Conservation (phyloP, 495 filamentous ascomycete genomes). For the Acidomyces sp. region DNA sequence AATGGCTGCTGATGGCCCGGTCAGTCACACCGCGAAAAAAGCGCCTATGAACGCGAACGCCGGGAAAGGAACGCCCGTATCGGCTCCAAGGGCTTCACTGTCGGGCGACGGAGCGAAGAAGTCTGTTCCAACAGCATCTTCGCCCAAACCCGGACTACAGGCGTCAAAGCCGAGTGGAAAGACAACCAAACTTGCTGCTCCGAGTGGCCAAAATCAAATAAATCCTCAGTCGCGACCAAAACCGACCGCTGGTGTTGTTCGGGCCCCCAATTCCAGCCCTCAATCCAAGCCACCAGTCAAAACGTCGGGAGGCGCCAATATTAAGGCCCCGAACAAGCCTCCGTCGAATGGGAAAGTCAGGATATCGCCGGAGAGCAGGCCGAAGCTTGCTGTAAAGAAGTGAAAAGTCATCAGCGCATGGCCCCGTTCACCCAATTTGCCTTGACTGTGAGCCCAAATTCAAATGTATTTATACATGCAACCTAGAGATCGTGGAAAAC, state of each 20-base stretch:
- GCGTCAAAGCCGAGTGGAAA: background rate
- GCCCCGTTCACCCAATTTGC: too few relatives aligned
- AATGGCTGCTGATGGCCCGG: conserved; percentile 15
- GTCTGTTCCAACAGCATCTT: conserved; percentile 1
- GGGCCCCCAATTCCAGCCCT: too few relatives aligned
- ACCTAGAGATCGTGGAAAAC: too few relatives aligned
- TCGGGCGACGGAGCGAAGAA: conserved; percentile 3
- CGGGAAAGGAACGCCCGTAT: conserved; percentile 1
- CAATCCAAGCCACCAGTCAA: too few relatives aligned
- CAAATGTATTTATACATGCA: too few relatives aligned
- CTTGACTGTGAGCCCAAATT: too few relatives aligned
- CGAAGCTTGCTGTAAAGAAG: too few relatives aligned
- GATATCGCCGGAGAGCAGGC: conserved; percentile 13
- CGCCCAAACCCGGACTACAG: background rate
- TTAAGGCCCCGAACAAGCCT: background rate
- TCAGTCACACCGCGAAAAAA: conserved; percentile 11
- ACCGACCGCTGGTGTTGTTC: background rate
- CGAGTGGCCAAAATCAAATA: background rate
- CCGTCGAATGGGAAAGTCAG: conserved; percentile 10
- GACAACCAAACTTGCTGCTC: background rate
- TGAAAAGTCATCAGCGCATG: too few relatives aligned
- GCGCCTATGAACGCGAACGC: conserved; percentile 13
- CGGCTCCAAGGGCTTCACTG: conserved; percentile 1
- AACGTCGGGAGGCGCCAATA: background rate
- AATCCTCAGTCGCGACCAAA: conserved; percentile 1